A percentile compares a stretch with the other conserved stretches of the same genome.
Conservation (phyloP, 1,284 basidiomycete species). For the Papiliotrema laurentii region DNA sequence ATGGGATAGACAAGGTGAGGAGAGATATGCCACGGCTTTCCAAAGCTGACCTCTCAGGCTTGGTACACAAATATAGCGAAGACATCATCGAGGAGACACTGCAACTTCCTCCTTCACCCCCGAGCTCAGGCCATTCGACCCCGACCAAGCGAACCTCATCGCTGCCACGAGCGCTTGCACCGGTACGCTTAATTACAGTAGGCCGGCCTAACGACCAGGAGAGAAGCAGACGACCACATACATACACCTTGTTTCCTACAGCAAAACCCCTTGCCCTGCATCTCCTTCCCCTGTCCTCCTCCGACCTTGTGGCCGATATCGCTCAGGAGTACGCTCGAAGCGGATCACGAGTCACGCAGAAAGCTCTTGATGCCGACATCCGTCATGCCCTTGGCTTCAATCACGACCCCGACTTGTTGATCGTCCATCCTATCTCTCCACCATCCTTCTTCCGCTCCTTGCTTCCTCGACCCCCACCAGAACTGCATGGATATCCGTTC, state of each 20-base stretch:
- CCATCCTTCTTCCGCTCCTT: conserved; percentile 19
- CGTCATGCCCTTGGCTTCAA: not conserved
- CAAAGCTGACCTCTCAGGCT: conserved; percentile 9
- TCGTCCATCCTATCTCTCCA: conserved; percentile 20
- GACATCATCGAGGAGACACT: not conserved
- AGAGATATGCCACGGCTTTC: not conserved
- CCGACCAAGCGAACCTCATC: not conserved
- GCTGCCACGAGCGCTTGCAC: not conserved
- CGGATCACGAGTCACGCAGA: not conserved
- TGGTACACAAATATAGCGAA: not conserved
- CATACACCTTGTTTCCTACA: not conserved
- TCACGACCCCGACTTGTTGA: conserved; percentile 24
- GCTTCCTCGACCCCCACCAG: conserved; percentile 23
- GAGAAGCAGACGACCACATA: not conserved
- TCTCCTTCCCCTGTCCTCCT: not conserved
- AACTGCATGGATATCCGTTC: conserved; percentile 29
- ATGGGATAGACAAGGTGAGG: conserved; percentile 20
- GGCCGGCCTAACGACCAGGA: not conserved
- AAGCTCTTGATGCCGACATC: not conserved
- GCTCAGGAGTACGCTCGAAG: not conserved
- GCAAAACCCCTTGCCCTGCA: not conserved
- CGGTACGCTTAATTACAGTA: not conserved
- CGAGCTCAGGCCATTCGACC: not conserved
- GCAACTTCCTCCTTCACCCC: not conserved
- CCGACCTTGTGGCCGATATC: not conserved